A percentile compares a stretch with the other conserved stretches of the same genome.
Conservation (phyloP, 805 yeast species). For the Wickerhamomyces queroliae region DNA sequence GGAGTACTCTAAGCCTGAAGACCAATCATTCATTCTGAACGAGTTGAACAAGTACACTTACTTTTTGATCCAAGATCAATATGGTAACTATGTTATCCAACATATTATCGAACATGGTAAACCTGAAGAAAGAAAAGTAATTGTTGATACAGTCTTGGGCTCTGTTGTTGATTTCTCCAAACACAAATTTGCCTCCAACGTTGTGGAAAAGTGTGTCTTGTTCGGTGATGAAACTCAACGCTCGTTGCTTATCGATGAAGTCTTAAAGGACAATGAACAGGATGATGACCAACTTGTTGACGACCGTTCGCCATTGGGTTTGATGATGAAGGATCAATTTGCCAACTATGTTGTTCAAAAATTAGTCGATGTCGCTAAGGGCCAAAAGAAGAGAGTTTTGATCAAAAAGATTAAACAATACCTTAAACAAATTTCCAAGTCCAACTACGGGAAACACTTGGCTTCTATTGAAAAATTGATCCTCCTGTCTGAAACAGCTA, state of each 20-base stretch:
- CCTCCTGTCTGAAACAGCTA: constrained; percentile 20
- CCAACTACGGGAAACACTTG: constrained; percentile 73
- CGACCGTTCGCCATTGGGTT: constrained; percentile 67
- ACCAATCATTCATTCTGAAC: constrained; percentile 59
- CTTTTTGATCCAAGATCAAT: constrained; percentile 87
- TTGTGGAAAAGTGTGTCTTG: constrained; percentile 88
- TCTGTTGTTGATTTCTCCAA: constrained; percentile 79
- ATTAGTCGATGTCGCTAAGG: constrained; percentile 75
- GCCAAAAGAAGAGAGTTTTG: constrained; percentile 60
- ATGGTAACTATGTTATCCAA: constrained; percentile 96
- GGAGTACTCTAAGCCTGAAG: constrained; percentile 65
- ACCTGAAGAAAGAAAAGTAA: constrained; percentile 49
- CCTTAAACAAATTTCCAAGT: constrained; percentile 64
- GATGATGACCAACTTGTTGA: constrained; percentile 37
- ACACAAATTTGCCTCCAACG: constrained; percentile 97
- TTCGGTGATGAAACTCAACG: constrained; percentile 64
- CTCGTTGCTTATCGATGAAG: constrained; percentile 55
- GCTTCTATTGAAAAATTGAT: constrained; percentile 67
- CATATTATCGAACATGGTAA: constrained; percentile 86
- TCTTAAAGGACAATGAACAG: constrained; percentile 44
- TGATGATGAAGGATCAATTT: constrained; percentile 97
- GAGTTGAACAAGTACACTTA: constrained; percentile 71
- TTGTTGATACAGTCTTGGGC: constrained; percentile 63
- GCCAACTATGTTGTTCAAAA: constrained; percentile 97
- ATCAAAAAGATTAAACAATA: constrained; percentile 76